Conservation (phyloP, 805 yeast genomes). For the Nakazawaea wyomingensis region DNA sequence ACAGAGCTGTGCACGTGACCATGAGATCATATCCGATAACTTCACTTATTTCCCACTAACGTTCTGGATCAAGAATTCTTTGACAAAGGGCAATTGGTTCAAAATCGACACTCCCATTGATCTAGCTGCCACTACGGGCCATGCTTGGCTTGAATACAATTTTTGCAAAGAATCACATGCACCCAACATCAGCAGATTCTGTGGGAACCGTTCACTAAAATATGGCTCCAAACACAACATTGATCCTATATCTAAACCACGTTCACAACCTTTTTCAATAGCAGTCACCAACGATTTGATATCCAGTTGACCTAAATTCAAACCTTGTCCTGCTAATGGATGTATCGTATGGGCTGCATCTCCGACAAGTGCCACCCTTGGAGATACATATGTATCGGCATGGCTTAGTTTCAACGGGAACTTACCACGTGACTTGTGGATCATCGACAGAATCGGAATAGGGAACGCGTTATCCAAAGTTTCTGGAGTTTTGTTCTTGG, state of each 20-base stretch:
- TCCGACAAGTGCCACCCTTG: constrained; percentile 88
- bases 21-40: too few relatives aligned
- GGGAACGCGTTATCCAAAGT: constrained; percentile 62
- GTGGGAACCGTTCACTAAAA: constrained; percentile 76
- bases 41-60: constrained; percentile 27
- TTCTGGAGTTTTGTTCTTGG: constrained; percentile 27
- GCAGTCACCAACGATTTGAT: constrained; percentile 67
- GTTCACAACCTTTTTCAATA: constrained; percentile 58
- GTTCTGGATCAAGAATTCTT: constrained; percentile 61
- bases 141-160: constrained; percentile 66
- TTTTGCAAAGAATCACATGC: constrained; percentile 91
- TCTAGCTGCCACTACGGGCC: constrained; percentile 71
- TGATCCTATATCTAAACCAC: constrained; percentile 89
- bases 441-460: constrained; percentile 53
- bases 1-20: too few relatives aligned
- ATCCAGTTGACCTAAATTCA: constrained; percentile 96
- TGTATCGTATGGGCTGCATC: constrained; percentile 98
- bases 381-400: constrained; percentile 82
- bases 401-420: constrained; percentile 88
- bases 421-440: constrained; percentile 66
- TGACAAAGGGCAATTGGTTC: constrained; percentile 58
- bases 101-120: constrained; percentile 70
- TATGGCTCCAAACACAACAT: constrained; percentile 79
- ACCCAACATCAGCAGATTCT: constrained; percentile 76
- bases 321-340: constrained; percentile 96